Evolutionary conservation across 345 rosid genomes (phyloP), one percentile per base, ranked within the genome.

Genomic region (Syzygium aromaticum): DNA sequence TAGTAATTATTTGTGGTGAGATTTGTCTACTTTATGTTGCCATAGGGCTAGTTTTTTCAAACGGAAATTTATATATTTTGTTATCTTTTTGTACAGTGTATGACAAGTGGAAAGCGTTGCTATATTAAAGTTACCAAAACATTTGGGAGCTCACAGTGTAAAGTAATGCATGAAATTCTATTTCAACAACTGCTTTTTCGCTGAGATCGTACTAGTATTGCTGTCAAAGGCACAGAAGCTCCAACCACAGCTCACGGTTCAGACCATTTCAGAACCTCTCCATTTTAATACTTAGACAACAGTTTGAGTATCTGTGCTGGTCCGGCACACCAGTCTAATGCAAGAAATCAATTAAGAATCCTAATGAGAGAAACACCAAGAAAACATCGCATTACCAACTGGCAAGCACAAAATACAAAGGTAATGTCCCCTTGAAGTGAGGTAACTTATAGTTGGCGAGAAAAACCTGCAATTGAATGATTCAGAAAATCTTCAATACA

Each of bases 401-500:
- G 98, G 95, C 85, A 97, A 91, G 91, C 98, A 97, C 28, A 97
- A 85, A 59, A 97, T 67, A 89, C 93, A 92, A 90, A 97, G 89
- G 88, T 93, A 94, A 91, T 92, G 93, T 43, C 91, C 97, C 89
- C 91, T 93, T 85, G 95, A 92, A 86, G 92, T 89, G 90, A 97
- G 88, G 91, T 91, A 92, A 92, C 88, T 94, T 84, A 97, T 96
- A 12, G 96, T 95, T 59, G 99, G 98, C 86, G 98, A 92, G 90
- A 97, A 97, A 92, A 97, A 96, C 99, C 99, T 97, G 95, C 86
- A 84, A 73, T 38, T 73, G 49, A 73, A 73, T 73, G 11, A 73
- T 73, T 49, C 27, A 73, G 80, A 73, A 73, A 73, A 73, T 73
- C 80, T 38, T 73, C 80, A 73, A 10, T 38, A 33, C 80, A 9